Percentiles rank a stretch among this genome's conserved stretches.
Conservation (phyloP, 352 stramenopile species). For the Phytophthora tubulina region DNA sequence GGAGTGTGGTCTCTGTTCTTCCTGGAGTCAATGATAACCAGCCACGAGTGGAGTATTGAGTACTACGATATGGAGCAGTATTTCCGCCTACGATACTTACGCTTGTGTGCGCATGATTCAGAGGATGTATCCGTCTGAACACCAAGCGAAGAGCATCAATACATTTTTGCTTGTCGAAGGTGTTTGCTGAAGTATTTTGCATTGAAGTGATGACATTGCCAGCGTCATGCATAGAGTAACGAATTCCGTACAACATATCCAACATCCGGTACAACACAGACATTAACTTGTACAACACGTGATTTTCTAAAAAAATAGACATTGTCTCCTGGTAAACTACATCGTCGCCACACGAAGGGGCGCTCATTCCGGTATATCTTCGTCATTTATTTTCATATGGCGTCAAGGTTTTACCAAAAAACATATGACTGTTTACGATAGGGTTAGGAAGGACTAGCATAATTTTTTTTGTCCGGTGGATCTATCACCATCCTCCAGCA, state of each 20-base stretch:
- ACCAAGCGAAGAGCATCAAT: background rate
- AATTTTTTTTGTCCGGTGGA: conserved; percentile 12
- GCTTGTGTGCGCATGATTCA: background rate
- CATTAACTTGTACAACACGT: too few species aligned
- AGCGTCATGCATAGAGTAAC: background rate
- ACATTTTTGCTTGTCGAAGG: background rate
- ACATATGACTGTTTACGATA: too few species aligned
- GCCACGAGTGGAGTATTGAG: conserved; percentile 8
- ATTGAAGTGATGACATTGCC: background rate
- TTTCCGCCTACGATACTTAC: conserved; percentile 16
- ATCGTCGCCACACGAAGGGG: too few species aligned
- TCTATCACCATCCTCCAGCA: background rate
- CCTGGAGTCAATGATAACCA: conserved; percentile 21
- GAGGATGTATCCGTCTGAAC: background rate
- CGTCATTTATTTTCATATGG: conserved; percentile 19
- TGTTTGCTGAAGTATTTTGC: background rate
- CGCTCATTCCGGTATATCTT: background rate
- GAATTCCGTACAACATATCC: background rate
- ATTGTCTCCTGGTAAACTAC: conserved; percentile 14
- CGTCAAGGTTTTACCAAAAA: background rate
- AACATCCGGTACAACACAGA: background rate
- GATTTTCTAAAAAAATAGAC: conserved; percentile 1
- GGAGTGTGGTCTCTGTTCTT: conserved; percentile 24
- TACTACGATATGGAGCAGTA: conserved; percentile 18
- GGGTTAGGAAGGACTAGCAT: background rate